Percentiles rank a stretch among this genome's conserved stretches.
These are phyloP conservation scores for Scytalidium lignicola DNA, from an alignment of 2,329 filamentous ascomycete species.

Conservation along the genomic window DNA sequence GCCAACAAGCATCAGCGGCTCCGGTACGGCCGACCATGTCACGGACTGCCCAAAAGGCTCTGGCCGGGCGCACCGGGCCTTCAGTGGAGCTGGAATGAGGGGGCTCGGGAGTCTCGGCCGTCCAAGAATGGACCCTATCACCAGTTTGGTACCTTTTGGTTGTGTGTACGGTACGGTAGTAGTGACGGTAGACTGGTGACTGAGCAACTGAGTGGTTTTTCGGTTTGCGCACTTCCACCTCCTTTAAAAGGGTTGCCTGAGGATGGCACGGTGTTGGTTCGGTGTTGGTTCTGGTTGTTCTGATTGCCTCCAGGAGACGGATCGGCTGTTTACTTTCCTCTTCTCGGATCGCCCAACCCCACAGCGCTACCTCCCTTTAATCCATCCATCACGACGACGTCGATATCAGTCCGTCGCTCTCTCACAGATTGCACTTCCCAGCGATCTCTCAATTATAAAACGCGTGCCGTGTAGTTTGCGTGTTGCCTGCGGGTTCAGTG, in stretches of 20 bases:
- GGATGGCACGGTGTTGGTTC: no score
- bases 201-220: no score
- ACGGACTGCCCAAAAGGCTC: not conserved
- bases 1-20: not conserved
- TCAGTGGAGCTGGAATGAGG: not conserved
- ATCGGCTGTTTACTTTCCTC: not conserved
- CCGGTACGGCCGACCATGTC: not conserved
- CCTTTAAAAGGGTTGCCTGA: no score
- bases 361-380: not conserved
- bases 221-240: no score
- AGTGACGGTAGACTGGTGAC: no score
- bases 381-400: not conserved
- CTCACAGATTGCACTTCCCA: not conserved
- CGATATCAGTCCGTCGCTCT: not conserved
- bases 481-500: not conserved
- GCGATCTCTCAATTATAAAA: not conserved
- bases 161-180: no score
- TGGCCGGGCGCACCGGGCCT: not conserved
- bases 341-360: not conserved
- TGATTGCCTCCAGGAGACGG: not conserved
- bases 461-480: not conserved
- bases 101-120: not conserved
- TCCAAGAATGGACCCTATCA: not conserved
- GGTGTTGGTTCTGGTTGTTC: not conserved
- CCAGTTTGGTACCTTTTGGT: no score